Evolutionary conservation across 805 yeast genomes (phyloP).

Genomic region (Scheffersomyces spartinae): DNA sequence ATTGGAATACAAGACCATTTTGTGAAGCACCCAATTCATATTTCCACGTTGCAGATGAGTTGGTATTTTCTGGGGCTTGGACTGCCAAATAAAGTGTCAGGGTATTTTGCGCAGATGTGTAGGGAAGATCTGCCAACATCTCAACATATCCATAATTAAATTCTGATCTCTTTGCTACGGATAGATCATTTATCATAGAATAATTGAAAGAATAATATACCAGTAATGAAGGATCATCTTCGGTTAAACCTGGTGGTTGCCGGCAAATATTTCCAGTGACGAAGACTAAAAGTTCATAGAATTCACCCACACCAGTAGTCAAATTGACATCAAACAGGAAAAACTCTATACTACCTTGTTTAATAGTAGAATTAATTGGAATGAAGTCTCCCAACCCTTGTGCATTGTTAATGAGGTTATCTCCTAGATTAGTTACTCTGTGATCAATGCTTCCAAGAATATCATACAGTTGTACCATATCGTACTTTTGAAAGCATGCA

Average conservation of each 20-base stretch:
- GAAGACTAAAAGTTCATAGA: slow-evolving; percentile 27
- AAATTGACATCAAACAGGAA: slow-evolving; percentile 27
- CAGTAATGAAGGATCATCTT: slow-evolving; percentile 14
- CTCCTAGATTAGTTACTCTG: slow-evolving; percentile 1
- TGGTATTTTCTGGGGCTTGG: slow-evolving; percentile 27
- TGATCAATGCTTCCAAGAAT: no score
- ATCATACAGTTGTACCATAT: no score
- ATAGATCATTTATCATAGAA: slow-evolving; percentile 17
- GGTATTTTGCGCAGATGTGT: slow-evolving; percentile 4
- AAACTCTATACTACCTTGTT: slow-evolving; percentile 22
- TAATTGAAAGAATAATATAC: slow-evolving; percentile 29
- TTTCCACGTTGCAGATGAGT: slow-evolving; percentile 35
- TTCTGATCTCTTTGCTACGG: slow-evolving; percentile 15
- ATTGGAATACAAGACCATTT: slow-evolving; percentile 52
- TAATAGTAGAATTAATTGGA: slow-evolving; percentile 22
- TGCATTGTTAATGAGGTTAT: slow-evolving; percentile 5
- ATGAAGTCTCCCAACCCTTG: slow-evolving; percentile 23
- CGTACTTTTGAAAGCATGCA: no score
- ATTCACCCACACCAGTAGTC: slow-evolving; percentile 24
- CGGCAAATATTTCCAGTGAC: slow-evolving; percentile 29
- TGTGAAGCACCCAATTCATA: slow-evolving; percentile 61
- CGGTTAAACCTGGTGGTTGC: slow-evolving; percentile 11
- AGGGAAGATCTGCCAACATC: slow-evolving; percentile 25
- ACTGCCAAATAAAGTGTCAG: slow-evolving; percentile 25
- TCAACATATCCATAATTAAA: slow-evolving; percentile 27